These are phyloP conservation scores for Pistacia vera DNA, from an alignment of 345 rosid genomes.

Conservation along the genomic window DNA sequence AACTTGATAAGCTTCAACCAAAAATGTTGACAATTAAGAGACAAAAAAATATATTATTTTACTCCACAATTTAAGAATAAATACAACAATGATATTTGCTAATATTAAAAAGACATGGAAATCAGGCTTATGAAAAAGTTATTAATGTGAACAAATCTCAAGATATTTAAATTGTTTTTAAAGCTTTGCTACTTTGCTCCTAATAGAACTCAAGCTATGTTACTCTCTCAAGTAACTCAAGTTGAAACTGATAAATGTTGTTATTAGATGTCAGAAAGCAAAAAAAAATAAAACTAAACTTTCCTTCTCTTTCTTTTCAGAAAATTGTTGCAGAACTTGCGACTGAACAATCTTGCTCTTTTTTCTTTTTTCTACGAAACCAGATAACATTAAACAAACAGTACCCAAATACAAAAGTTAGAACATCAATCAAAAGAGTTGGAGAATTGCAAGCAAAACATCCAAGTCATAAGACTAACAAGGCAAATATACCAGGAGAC, in stretches of 20 bases:
- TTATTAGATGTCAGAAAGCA: not conserved
- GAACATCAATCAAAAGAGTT: no score
- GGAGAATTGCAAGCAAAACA: not conserved
- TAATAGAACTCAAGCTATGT: not conserved
- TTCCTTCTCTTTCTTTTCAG: no score
- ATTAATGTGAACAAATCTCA: not conserved
- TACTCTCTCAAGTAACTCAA: not conserved
- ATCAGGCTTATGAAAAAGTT: not conserved
- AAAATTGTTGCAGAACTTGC: not conserved
- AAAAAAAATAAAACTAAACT: no score
- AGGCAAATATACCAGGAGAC: constrained; percentile 43
- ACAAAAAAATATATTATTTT: not conserved
- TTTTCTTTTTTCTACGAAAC: no score
- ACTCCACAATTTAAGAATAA: not conserved
- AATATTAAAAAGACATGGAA: not conserved
- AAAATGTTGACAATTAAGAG: not conserved
- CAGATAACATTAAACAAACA: not conserved
- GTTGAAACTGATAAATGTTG: not conserved
- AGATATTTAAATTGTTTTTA: no score
- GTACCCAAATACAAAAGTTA: not conserved
- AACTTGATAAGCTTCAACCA: not conserved
- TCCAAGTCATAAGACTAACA: not conserved
- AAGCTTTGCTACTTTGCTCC: not conserved
- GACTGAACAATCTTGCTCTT: not conserved
- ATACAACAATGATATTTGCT: not conserved